These are phyloP conservation scores for Chenopodium formosanum DNA, from an alignment of 148 eudicot species.

Conservation along the genomic window DNA sequence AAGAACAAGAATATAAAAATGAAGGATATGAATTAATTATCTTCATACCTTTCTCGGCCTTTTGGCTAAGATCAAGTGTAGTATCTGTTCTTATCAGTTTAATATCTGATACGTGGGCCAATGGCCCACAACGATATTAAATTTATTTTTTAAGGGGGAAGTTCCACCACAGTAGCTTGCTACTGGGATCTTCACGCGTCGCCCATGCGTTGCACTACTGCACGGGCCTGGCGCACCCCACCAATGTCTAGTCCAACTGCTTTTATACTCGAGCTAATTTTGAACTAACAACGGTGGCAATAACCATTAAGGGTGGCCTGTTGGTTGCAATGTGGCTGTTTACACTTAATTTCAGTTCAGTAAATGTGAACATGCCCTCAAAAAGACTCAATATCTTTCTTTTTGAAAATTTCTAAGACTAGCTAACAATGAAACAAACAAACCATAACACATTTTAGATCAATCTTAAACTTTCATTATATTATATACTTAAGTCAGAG, in stretches of 20 bases:
- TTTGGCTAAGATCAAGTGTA: slow-evolving; percentile 94
- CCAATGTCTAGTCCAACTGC: background rate
- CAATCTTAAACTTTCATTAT: no score
- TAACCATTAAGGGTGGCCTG: no score
- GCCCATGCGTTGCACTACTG: slow-evolving; percentile 30
- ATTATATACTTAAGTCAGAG: no score
- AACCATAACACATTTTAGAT: no score
- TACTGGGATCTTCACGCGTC: slow-evolving; percentile 17
- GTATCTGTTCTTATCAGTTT: slow-evolving; percentile 89
- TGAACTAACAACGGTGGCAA: no score
- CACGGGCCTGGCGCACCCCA: slow-evolving; percentile 27
- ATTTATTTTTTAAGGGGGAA: slow-evolving; percentile 36
- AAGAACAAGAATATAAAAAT: background rate
- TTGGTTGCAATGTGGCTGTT: no score
- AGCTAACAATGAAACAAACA: no score
- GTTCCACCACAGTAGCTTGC: slow-evolving; percentile 26
- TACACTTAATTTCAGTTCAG: no score
- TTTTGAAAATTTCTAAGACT: no score
- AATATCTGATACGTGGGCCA: slow-evolving; percentile 73
- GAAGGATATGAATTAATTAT: fast-evolving
- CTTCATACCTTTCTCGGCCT: slow-evolving; percentile 55
- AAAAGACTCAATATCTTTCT: no score
- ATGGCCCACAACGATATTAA: slow-evolving; percentile 49
- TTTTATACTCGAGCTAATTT: no score
- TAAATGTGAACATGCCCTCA: no score